Evolutionary conservation across 179 eudicot species (phyloP).

Genomic region (Nepenthes alata): DNA sequence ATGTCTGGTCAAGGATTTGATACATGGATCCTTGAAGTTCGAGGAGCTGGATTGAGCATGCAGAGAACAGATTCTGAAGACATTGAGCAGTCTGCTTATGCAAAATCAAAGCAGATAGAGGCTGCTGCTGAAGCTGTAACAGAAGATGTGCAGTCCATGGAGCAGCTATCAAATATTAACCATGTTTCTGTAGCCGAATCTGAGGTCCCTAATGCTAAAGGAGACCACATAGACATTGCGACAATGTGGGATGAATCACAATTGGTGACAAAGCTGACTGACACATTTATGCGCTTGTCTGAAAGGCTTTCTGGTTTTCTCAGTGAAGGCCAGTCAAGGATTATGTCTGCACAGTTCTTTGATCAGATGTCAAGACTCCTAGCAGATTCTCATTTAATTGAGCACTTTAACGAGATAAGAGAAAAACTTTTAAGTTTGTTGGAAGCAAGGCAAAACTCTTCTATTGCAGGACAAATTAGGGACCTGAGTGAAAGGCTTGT

Average conservation of each 20-base stretch:
- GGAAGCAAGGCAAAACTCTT: slow-evolving; percentile 54
- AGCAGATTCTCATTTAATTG: slow-evolving; percentile 31
- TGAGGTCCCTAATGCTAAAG: slow-evolving; percentile 18
- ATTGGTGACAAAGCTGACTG: slow-evolving; percentile 26
- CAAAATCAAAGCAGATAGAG: slow-evolving; percentile 41
- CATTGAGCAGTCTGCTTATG: slow-evolving; percentile 56
- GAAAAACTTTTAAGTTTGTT: slow-evolving; percentile 47
- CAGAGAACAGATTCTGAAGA: slow-evolving; percentile 35
- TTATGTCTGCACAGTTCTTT: slow-evolving; percentile 29
- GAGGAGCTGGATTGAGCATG: slow-evolving; percentile 93
- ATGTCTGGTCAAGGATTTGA: slow-evolving; percentile 99
- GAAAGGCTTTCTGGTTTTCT: slow-evolving; percentile 40
- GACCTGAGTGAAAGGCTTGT: slow-evolving; percentile 81
- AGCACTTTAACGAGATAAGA: slow-evolving; percentile 39
- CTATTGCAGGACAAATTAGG: slow-evolving; percentile 58
- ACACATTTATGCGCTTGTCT: slow-evolving; percentile 36
- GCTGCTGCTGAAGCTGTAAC: slow-evolving; percentile 24
- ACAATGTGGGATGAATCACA: slow-evolving; percentile 36
- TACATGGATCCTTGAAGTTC: slow-evolving; percentile 93
- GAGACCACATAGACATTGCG: slow-evolving; percentile 12
- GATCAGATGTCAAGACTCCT: slow-evolving; percentile 35
- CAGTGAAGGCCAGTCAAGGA: slow-evolving; percentile 30
- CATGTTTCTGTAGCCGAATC: slow-evolving; percentile 13
- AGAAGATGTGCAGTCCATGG: slow-evolving; percentile 11
- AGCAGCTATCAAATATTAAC: slow-evolving; percentile 9